These are phyloP conservation scores for Capsella bursapastoris DNA, from an alignment of 345 rosid genomes.

Conservation along the genomic window DNA sequence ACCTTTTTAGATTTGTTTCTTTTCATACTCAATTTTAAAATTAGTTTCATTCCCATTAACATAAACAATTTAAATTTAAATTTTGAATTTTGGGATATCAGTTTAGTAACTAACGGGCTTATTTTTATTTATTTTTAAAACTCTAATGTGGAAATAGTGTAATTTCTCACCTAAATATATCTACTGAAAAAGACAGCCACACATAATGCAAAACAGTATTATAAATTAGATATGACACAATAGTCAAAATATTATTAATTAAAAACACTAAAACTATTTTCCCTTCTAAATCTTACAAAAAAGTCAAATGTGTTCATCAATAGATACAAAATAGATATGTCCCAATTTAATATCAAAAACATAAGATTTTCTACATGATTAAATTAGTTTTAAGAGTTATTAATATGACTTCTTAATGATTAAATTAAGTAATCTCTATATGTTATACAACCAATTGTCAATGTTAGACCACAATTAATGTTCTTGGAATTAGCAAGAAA, in stretches of 20 bases:
- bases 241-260: background rate
- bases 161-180: background rate
- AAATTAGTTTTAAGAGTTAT: background rate
- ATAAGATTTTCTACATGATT: background rate
- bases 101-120: constrained; percentile 14
- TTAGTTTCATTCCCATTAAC: constrained; percentile 13
- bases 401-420: background rate
- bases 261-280: background rate
- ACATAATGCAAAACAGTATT: background rate
- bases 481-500: constrained; percentile 11
- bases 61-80: constrained; percentile 15
- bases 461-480: constrained; percentile 41
- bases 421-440: background rate
- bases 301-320: background rate
- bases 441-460: background rate
- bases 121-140: background rate
- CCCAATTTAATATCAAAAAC: constrained; percentile 12
- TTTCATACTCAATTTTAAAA: constrained; percentile 19
- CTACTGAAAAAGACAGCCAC: background rate
- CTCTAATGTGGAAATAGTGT: background rate
- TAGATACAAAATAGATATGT: background rate
- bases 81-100: constrained; percentile 21
- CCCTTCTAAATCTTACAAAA: background rate
- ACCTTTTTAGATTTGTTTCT: constrained; percentile 23
- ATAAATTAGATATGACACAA: background rate